phyloP scores from a whole-genome alignment of 2,329 filamentous ascomycete species.

The Aspergillus sp. region DNA sequence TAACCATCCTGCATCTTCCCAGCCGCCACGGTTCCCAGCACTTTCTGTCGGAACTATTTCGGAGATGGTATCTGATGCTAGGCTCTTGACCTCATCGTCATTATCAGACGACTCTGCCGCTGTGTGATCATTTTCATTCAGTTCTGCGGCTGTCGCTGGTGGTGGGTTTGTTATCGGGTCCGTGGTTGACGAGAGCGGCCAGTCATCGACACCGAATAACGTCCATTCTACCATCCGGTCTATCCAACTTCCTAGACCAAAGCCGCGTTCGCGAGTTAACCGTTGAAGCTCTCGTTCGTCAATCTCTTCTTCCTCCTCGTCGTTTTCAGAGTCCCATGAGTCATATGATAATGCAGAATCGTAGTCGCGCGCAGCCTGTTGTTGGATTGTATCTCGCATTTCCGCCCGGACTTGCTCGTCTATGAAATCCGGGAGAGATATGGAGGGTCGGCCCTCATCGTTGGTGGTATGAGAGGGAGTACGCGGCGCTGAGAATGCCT shows the following conservation, averaged over 20 bases:
- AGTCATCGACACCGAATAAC: constrained; percentile 54
- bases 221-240: constrained; percentile 60
- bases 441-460: constrained; percentile 12
- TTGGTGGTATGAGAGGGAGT: neutral
- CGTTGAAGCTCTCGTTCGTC: constrained; percentile 56
- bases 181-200: constrained; percentile 20
- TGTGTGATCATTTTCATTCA: constrained; percentile 3
- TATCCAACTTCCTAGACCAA: constrained; percentile 57
- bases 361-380: constrained; percentile 20
- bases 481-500: neutral
- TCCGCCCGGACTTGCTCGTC: constrained; percentile 44
- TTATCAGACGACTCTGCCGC: constrained; percentile 16
- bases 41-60: constrained; percentile 34
- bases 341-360: constrained; percentile 13
- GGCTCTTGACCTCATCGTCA: neutral
- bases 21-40: constrained; percentile 47
- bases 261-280: constrained; percentile 52
- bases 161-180: neutral
- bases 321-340: constrained; percentile 20
- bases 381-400: constrained; percentile 33
- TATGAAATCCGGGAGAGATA: constrained; percentile 50
- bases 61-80: constrained; percentile 23
- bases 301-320: constrained; percentile 26
- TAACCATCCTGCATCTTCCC: constrained; percentile 61
- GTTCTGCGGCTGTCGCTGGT: neutral